Evolutionary conservation across 2,329 filamentous ascomycete species (phyloP).

Genomic region (Cladophialophora psammophila): DNA sequence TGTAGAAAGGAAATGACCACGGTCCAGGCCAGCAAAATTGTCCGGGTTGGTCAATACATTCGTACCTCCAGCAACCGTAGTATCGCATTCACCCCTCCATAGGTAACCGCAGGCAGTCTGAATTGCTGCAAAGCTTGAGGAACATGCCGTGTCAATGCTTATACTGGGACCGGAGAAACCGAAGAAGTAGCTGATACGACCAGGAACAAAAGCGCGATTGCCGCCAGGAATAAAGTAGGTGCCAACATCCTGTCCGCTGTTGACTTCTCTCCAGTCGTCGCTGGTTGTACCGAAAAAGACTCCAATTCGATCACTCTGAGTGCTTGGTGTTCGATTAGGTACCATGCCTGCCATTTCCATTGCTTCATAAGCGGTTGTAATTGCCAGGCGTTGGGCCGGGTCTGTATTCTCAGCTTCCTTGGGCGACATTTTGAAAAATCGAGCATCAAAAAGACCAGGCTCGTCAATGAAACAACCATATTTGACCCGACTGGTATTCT

Average conservation of each 20-base stretch:
- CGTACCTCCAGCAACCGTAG: constrained; percentile 74
- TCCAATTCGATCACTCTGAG: constrained; percentile 64
- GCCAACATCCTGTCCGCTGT: constrained; percentile 39
- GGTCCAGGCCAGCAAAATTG: constrained; percentile 46
- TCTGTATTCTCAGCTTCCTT: constrained; percentile 51
- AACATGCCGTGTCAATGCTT: constrained; percentile 74
- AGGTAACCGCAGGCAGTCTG: constrained; percentile 70
- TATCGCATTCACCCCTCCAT: constrained; percentile 74
- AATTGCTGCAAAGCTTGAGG: constrained; percentile 70
- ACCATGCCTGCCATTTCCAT: constrained; percentile 76
- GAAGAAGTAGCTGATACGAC: constrained; percentile 67
- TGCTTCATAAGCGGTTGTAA: constrained; percentile 79
- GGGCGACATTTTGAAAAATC: constrained; percentile 51
- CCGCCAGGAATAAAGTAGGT: constrained; percentile 41
- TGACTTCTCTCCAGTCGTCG: constrained; percentile 42
- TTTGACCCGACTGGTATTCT: constrained; percentile 45
- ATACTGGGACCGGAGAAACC: constrained; percentile 71
- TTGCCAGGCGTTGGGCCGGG: constrained; percentile 55
- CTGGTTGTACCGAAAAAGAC: constrained; percentile 65
- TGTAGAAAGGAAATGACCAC: constrained; percentile 50
- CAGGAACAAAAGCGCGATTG: constrained; percentile 38
- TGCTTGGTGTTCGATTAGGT: constrained; percentile 69
- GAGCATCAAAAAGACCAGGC: constrained; percentile 49
- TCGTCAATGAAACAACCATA: constrained; percentile 51
- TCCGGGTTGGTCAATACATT: constrained; percentile 68